phyloP scores from a whole-genome alignment of 1,139 yeast species.

The Geotrichum histeridarum region DNA sequence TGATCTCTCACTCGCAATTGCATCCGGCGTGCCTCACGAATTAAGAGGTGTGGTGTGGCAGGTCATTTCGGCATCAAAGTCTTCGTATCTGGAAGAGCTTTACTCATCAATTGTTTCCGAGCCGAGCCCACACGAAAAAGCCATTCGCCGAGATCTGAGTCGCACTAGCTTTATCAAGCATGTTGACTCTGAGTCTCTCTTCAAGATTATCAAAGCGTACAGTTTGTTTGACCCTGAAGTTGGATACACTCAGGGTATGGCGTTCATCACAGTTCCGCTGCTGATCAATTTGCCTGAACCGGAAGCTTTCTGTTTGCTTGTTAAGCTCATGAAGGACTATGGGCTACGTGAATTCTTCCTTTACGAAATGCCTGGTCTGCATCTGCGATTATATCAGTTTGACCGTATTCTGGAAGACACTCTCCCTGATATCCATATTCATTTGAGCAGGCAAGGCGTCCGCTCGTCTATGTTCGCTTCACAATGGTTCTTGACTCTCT shows the following conservation, averaged over 20 bases:
- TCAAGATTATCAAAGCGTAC: constrained; percentile 75
- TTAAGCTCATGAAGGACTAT: constrained; percentile 79
- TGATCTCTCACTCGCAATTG: constrained; percentile 55
- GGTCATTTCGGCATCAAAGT: constrained; percentile 74
- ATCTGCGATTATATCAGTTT: constrained; percentile 77
- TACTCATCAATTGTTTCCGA: constrained; percentile 51
- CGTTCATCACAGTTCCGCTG: constrained; percentile 80
- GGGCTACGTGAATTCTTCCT: constrained; percentile 68
- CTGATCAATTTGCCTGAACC: constrained; percentile 73
- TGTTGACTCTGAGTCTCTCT: constrained; percentile 52
- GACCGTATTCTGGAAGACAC: constrained; percentile 73
- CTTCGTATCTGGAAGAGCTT: constrained; percentile 62
- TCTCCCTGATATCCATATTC: constrained; percentile 64
- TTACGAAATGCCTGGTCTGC: constrained; percentile 92
- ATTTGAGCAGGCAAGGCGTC: constrained; percentile 77
- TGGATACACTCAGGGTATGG: constrained; percentile 98
- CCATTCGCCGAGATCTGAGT: constrained; percentile 73
- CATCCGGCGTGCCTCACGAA: constrained; percentile 76
- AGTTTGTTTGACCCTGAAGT: constrained; percentile 85
- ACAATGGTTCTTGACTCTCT: constrained; percentile 92
- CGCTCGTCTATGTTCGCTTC: constrained; percentile 91
- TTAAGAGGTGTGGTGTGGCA: constrained; percentile 92
- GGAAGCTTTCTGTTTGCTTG: constrained; percentile 79
- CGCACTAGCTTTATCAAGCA: constrained; percentile 74
- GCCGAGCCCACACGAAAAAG: constrained; percentile 64